Evolutionary conservation across 108 stramenopile species (phyloP), one percentile per base, ranked within the genome.

Genomic region (Fistulifera solaris): DNA sequence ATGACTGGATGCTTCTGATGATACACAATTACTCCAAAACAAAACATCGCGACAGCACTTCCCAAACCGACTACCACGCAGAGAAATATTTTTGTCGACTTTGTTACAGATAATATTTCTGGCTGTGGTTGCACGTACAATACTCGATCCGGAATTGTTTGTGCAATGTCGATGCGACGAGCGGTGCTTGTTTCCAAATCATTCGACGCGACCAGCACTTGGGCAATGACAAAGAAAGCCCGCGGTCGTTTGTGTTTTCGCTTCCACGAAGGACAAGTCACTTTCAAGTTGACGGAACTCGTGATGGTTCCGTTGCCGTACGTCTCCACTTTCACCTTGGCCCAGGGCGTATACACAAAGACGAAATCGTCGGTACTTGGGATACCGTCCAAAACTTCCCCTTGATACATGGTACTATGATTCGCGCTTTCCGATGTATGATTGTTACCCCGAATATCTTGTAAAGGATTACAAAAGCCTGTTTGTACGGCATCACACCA

Each of bases 1-100:
- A 69, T 52, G 7, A 62, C 62, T 4, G 42, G 38, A 28, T 69
- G 68, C n/a, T 55, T 28, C 12, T 55, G 38, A 26, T 62, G 27
- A 14, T 38, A 18, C 14, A 62, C 13, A 28, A 69, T 39, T 19
- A 28, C 39, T 21, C 6, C 27, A 11, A 69, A 46, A 21, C 55
- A 41, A 15, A 26, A 0, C 2, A 65, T 3, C 6, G 45, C 27
- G 0, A 65, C 49, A 39, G 39, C 15, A 39, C 46, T 23, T 11
- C 27, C 28, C 12, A 65, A 14, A 14, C 56, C 63, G n/a, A 58
- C 49, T 7, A 57, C n/a, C 10, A 58, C 25, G 14, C 55, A 25
- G 3, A 55, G 26, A 45, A 21, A 21, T 8, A 54, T 28, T 2
- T 31, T 24, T 6, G 48, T 27, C 12, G 18, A 19, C 47, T 11